These are phyloP conservation scores for Tubosaeta brunneosetosa DNA, from an alignment of 768 basidiomycete species.

Conservation along the genomic window DNA sequence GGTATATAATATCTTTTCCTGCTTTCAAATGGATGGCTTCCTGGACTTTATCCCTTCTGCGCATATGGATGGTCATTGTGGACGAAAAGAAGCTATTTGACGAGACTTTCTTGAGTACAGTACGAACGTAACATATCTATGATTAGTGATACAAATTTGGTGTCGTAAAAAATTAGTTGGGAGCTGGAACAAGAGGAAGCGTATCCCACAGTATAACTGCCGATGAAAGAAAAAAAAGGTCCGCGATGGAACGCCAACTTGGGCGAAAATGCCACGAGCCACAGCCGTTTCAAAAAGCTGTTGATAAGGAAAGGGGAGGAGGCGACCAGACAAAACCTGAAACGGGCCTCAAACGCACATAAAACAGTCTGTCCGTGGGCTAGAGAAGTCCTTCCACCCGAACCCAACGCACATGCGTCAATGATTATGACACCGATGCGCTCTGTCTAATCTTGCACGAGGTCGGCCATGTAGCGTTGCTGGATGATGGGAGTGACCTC, in stretches of 20 bases:
- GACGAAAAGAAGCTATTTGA: background rate
- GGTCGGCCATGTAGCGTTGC: conserved; percentile 14
- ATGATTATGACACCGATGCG: background rate
- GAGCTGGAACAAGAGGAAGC: background rate
- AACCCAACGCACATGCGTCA: background rate
- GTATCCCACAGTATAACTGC: background rate
- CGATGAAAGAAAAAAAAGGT: background rate
- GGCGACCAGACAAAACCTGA: background rate
- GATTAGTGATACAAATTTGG: background rate
- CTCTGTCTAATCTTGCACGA: conserved; percentile 9
- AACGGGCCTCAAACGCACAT: background rate
- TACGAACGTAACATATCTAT: conserved; percentile 3
- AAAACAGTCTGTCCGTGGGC: background rate
- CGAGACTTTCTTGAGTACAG: background rate
- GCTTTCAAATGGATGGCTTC: background rate
- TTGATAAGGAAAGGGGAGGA: background rate
- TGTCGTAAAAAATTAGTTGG: background rate
- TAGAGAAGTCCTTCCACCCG: background rate
- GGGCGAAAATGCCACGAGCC: background rate
- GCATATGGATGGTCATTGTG: background rate
- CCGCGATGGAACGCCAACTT: background rate
- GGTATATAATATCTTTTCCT: conserved; percentile 4
- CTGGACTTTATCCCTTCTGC: background rate
- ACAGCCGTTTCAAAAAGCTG: conserved; percentile 4
- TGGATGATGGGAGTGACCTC: conserved; percentile 25